Percentiles rank a stretch among this genome's conserved stretches.
phyloP scores from a whole-genome alignment of 495 filamentous ascomycete genomes.

The Talaromyces adpressus region DNA sequence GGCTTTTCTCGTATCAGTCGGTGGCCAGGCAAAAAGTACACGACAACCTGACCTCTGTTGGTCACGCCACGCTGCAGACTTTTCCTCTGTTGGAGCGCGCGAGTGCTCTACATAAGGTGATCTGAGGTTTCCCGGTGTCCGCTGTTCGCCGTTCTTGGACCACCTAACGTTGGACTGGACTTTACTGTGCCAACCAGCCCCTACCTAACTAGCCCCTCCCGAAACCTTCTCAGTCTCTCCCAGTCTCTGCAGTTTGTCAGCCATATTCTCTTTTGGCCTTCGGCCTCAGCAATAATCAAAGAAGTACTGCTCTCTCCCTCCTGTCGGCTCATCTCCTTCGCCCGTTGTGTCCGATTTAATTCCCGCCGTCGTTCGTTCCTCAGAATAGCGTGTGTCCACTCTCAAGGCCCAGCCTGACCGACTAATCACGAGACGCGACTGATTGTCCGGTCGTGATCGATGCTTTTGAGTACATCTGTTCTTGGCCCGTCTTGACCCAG shows the following conservation, averaged over 20 bases:
- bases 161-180: background rate
- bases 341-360: background rate
- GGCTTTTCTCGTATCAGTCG: background rate
- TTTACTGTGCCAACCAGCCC: background rate
- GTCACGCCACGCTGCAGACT: background rate
- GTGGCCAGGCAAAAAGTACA: background rate
- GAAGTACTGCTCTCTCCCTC: background rate
- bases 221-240: conserved; percentile 11
- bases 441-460: conserved; percentile 5
- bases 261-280: background rate
- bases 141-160: conserved; percentile 1
- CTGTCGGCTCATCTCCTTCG: conserved; percentile 3
- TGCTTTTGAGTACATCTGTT: conserved; percentile 23
- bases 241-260: conserved; percentile 3
- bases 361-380: conserved; percentile 4
- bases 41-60: background rate
- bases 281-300: background rate
- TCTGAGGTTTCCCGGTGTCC: background rate
- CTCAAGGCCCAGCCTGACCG: background rate
- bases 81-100: background rate
- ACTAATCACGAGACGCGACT: conserved; percentile 3
- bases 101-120: background rate
- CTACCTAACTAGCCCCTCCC: conserved; percentile 5
- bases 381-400: background rate
- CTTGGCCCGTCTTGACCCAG: conserved; percentile 17